Percentiles rank a stretch among this genome's conserved stretches.
These are phyloP conservation scores for Colletotrichum lentis DNA, from an alignment of 2,329 filamentous ascomycete genomes.

Conservation along the genomic window DNA sequence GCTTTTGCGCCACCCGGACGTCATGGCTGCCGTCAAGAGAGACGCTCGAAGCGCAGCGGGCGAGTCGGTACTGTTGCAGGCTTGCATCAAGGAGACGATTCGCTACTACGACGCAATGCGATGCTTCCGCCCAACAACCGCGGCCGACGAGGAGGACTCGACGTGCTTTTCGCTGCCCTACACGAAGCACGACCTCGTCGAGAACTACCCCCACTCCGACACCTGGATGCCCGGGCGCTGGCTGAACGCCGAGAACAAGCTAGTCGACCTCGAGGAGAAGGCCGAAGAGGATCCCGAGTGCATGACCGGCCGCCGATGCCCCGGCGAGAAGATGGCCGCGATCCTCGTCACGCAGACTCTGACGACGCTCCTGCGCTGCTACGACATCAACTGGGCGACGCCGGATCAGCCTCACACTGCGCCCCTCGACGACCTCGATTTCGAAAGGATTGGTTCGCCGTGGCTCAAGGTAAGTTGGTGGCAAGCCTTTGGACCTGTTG, in stretches of 20 bases:
- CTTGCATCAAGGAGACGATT: slow-evolving; percentile 39
- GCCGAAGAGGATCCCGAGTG: slow-evolving; percentile 4
- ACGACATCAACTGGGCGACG: slow-evolving; percentile 37
- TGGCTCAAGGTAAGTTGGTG: slow-evolving; percentile 32
- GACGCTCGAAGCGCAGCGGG: slow-evolving; percentile 33
- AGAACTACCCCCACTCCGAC: slow-evolving; percentile 29
- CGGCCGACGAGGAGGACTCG: slow-evolving; percentile 30
- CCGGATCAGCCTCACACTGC: slow-evolving; percentile 5
- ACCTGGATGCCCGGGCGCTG: slow-evolving; percentile 38
- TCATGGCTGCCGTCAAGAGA: slow-evolving; percentile 33
- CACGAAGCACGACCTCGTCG: slow-evolving; percentile 35
- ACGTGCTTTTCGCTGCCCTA: slow-evolving; percentile 36
- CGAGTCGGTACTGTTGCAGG: slow-evolving; percentile 35
- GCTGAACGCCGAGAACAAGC: slow-evolving; percentile 36
- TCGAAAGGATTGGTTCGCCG: slow-evolving; percentile 36
- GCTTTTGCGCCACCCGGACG: slow-evolving; percentile 37
- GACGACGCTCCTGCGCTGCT: slow-evolving; percentile 36
- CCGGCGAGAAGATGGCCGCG: slow-evolving; percentile 33
- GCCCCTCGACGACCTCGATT: slow-evolving; percentile 33
- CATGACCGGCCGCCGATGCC: slow-evolving; percentile 22
- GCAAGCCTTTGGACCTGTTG: no score
- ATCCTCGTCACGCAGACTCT: slow-evolving; percentile 31
- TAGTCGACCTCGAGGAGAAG: slow-evolving; percentile 20
- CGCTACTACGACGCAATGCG: slow-evolving; percentile 37
- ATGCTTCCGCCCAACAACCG: slow-evolving; percentile 16